Evolutionary conservation across 768 basidiomycete species (phyloP).

Genomic region (Boletus vermiculosoides): DNA sequence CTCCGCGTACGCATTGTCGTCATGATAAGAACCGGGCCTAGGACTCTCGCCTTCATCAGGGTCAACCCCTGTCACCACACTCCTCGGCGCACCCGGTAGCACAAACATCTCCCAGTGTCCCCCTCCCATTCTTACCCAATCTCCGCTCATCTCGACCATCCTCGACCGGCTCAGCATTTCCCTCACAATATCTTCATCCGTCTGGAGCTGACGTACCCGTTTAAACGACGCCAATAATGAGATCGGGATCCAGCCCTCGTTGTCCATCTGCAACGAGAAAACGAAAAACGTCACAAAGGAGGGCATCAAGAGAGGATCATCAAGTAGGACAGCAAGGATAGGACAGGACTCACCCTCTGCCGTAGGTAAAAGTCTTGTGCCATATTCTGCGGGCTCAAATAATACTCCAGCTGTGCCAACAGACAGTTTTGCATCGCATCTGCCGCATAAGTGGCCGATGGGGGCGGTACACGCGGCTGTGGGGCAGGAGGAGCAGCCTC

Average conservation of each 20-base stretch:
- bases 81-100: constrained; percentile 55
- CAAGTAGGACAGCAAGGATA: neutral
- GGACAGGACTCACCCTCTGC: constrained; percentile 54
- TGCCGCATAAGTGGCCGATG: constrained; percentile 51
- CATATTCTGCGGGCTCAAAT: constrained; percentile 87
- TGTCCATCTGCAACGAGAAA: constrained; percentile 72
- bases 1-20: constrained; percentile 3
- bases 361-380: constrained; percentile 84
- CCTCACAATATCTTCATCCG: constrained; percentile 55
- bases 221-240: constrained; percentile 83
- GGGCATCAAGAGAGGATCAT: neutral
- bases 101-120: constrained; percentile 59
- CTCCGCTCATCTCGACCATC: constrained; percentile 66
- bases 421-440: constrained; percentile 69
- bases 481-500: constrained; percentile 22
- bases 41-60: neutral
- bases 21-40: neutral
- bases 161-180: constrained; percentile 69
- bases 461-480: constrained; percentile 41
- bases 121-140: constrained; percentile 66
- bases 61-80: constrained; percentile 28
- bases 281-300: neutral
- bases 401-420: constrained; percentile 87
- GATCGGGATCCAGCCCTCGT: constrained; percentile 83
- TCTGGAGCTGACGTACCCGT: constrained; percentile 69